phyloP scores from a whole-genome alignment of 495 filamentous ascomycete species.

The Aspergillus steynii region DNA sequence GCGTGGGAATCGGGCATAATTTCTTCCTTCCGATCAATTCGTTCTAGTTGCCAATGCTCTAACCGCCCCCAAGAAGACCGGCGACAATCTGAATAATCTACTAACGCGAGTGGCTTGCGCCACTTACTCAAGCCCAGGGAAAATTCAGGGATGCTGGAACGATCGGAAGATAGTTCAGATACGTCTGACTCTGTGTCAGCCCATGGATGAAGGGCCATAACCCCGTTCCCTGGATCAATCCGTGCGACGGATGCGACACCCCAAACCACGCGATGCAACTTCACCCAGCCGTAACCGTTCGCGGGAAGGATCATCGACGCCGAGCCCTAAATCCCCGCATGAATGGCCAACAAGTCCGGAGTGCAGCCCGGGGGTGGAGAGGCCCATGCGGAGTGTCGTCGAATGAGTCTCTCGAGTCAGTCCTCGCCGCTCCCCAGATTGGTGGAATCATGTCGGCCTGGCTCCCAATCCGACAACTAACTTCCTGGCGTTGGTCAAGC shows the following conservation, averaged over 20 bases:
- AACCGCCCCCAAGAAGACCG: background rate
- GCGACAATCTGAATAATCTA: no score
- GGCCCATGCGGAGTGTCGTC: conserved; percentile 4
- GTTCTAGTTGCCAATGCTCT: background rate
- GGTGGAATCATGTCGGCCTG: background rate
- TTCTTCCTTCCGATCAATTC: background rate
- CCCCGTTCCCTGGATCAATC: background rate
- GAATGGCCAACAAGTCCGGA: background rate
- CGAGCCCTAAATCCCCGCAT: background rate
- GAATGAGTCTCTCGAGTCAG: background rate
- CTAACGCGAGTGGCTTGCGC: background rate
- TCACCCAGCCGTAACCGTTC: background rate
- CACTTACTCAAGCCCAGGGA: background rate
- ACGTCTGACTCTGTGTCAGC: background rate
- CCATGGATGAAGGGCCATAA: background rate
- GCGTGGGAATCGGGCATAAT: background rate
- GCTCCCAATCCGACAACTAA: background rate
- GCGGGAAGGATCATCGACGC: background rate
- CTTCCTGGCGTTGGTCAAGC: background rate
- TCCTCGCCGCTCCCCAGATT: background rate
- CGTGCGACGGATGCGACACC: background rate
- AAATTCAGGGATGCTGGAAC: background rate
- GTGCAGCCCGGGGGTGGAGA: background rate
- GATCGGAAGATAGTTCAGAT: background rate
- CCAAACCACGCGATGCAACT: background rate